Evolutionary conservation across 495 filamentous ascomycete species (phyloP), one percentile per base, ranked within the genome.

Genomic region (Annulohypoxylon bovei): DNA sequence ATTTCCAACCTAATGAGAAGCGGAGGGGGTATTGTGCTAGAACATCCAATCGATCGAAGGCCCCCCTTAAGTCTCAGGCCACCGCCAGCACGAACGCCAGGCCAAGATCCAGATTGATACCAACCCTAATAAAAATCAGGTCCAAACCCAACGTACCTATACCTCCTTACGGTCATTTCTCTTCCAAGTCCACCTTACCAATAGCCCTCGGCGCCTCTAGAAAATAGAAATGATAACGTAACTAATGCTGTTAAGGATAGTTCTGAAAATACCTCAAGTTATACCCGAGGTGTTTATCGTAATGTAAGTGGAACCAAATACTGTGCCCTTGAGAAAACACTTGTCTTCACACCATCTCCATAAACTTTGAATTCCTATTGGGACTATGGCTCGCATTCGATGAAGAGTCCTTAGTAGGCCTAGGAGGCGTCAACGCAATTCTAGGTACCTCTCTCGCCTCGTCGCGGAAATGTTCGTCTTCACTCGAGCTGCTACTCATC

Each of bases 291-390:
- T 11, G 40, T 8, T 1, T 49, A 65, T 47, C 4, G 14, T 27
- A 50, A 59, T 6, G 32, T 39, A 22, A 56, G n/a, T 35, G 12
- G 5, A 12, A 18, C 37, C 39, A 39, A 37, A 16, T 5, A 37
- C 22, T 11, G 33, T 35, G 14, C 2, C 18, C 16, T n/a, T 53
- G 39, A 1, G 8, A 28, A 40, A 28, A 1, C 20, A 1, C 8
- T 16, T 1, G 11, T 37, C 57, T 53, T 35, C 46, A 68, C 25
- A 70, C 70, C 67, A 78, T 78, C 77, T 82, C 78, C 50, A 71
- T 76, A 47, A 80, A 82, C 66, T 77, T 70, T 49, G 76, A 81
- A 60, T 82, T 81, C 64, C 81, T 73, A 8, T 69, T 73, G 11
- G 83, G 83, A 54, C 83, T 86, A 18, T 71, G 57, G 9, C 74